These are phyloP conservation scores for Grosmannia serpens DNA, from an alignment of 2,329 filamentous ascomycete genomes.

Conservation along the genomic window DNA sequence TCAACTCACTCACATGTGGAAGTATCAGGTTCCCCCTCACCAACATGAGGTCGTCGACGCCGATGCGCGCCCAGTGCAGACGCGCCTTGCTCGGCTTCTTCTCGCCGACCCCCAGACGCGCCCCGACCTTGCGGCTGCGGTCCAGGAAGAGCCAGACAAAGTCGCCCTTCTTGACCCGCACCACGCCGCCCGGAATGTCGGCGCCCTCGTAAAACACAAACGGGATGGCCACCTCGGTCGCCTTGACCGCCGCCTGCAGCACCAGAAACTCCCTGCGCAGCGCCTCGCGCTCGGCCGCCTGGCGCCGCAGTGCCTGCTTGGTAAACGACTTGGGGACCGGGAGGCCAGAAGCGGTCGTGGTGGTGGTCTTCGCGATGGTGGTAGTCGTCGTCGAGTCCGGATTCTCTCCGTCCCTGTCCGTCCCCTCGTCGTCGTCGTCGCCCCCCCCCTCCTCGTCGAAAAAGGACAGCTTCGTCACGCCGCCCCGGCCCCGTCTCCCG, in stretches of 20 bases:
- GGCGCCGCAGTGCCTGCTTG: conserved; percentile 52
- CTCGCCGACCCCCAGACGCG: conserved; percentile 63
- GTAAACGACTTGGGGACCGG: conserved; percentile 57
- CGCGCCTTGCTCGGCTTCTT: conserved; percentile 52
- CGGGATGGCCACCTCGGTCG: conserved; percentile 78
- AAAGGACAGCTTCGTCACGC: conserved; percentile 47
- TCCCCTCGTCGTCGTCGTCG: conserved; percentile 23
- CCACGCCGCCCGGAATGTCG: conserved; percentile 73
- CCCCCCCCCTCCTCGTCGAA: conserved; percentile 56
- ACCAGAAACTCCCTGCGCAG: conserved; percentile 69
- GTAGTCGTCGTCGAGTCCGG: conserved; percentile 20
- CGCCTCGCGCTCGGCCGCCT: conserved; percentile 61
- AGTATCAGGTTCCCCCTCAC: conserved; percentile 86
- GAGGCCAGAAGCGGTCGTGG: conserved; percentile 41
- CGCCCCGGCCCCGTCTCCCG: conserved; percentile 19
- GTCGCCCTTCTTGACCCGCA: conserved; percentile 86
- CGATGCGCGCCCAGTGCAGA: conserved; percentile 83
- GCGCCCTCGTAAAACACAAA: conserved; percentile 97
- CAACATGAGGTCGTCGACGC: conserved; percentile 90
- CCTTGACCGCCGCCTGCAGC: conserved; percentile 78
- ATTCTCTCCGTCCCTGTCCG: conserved; percentile 20
- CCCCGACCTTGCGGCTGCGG: conserved; percentile 79
- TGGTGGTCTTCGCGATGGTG: conserved; percentile 26
- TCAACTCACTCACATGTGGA: conserved; percentile 79
- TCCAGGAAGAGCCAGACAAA: conserved; percentile 89